phyloP scores from a whole-genome alignment of 2,329 filamentous ascomycete genomes.

The Blastomyces percursus region DNA sequence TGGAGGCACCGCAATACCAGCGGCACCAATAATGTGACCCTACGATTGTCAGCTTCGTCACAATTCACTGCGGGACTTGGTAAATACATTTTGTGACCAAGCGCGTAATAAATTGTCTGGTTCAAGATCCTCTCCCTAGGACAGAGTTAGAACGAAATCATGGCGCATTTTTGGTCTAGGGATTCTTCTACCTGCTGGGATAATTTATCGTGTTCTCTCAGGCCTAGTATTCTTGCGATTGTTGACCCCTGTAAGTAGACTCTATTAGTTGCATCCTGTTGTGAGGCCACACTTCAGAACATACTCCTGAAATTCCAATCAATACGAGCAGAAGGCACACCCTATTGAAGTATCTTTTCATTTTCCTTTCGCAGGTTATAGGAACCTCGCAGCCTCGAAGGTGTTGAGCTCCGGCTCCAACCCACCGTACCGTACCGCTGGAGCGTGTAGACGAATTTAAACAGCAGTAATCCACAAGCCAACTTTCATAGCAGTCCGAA shows the following conservation, averaged over 20 bases:
- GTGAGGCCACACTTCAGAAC: background rate
- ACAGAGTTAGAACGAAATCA: background rate
- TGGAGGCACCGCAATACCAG: background rate
- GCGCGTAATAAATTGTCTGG: background rate
- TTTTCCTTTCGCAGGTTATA: background rate
- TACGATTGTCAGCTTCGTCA: background rate
- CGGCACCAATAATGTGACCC: background rate
- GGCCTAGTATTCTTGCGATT: background rate
- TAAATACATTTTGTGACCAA: background rate
- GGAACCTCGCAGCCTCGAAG: background rate
- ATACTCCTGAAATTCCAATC: constrained; percentile 1
- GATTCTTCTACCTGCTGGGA: background rate
- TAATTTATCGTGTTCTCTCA: background rate
- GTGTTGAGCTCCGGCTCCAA: background rate
- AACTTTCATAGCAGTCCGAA: background rate
- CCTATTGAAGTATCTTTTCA: background rate
- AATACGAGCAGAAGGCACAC: constrained; percentile 1
- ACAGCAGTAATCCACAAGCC: background rate
- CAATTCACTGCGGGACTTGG: background rate
- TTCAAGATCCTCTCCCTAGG: background rate
- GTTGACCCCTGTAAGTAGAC: background rate
- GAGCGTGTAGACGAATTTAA: background rate
- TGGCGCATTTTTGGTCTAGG: background rate
- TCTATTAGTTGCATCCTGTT: background rate
- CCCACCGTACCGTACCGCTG: background rate